Base-by-base conservation (phyloP, 176 grass and related monocot genomes). In the Musa acuminata region DNA sequence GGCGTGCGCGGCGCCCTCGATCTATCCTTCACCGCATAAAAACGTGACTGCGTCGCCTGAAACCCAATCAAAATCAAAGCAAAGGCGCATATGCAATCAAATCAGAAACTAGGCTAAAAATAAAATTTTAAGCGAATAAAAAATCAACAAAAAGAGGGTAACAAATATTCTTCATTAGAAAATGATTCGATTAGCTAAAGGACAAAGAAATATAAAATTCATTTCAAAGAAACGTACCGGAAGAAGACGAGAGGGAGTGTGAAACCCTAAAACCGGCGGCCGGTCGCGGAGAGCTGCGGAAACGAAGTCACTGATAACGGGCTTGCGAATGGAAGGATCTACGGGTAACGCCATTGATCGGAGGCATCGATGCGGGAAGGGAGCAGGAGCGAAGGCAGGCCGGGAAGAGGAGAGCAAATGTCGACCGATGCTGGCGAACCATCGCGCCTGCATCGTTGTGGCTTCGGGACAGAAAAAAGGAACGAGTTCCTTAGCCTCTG, bases 1-100 rank as follows among this genome's bases (percentile, higher is more conserved):
- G 66, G 66, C 7, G 66, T 69, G 3, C 43, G 66, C 26, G 66
- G 66, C 35, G 66, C 66, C 13, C 66, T 69, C 26, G 66, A 69
- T 69, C 66, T 69, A 9, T 69, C 35, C 14, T 69, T 69, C 22
- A 6, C 35, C 14, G 66, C 66, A 69, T 69, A 69, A 8, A 69
- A 69, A 17, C 66, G 66, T 49, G 66, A 4, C n/a, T 69, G 66
- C 8, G 8, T n/a, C 27, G 19, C 66, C 66, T 69, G 92, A 89
- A 19, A 89, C 8, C 29, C 23, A 4, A 65, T 26, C 25, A 65
- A 12, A 69, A 10, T 96, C n/a, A 48, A 67, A 27, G 92, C 35
- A 43, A 43, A 43, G 35, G 35, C 35, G 35, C 35, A 43, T 6
- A 43, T 6, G 66, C 26, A 10, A 6, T 14, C 24, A 10, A 49